A percentile compares a stretch with the other conserved stretches of the same genome.
Evolutionary conservation across 2,329 filamentous ascomycete species (phyloP).

Genomic region (Aspergillus carbonarius): DNA sequence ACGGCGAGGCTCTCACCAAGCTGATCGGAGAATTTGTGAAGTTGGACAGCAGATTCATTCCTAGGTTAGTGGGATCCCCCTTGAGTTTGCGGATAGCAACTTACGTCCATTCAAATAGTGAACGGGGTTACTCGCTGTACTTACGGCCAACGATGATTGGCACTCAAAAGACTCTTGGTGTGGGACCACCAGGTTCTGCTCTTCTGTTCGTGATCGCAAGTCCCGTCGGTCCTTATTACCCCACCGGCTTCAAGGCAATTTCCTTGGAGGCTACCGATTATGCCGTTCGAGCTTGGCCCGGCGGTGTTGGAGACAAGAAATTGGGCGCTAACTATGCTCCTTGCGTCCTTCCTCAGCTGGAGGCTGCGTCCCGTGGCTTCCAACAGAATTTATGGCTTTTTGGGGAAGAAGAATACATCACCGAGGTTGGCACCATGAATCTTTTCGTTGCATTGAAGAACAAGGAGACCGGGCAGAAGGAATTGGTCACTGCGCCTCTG

Average conservation of each 20-base stretch:
- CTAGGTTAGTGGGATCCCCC: conserved; percentile 53
- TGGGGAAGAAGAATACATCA: conserved; percentile 90
- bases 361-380: conserved; percentile 87
- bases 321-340: conserved; percentile 99
- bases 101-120: conserved; percentile 32
- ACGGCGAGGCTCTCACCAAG: conserved; percentile 69
- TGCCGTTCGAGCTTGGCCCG: conserved; percentile 95
- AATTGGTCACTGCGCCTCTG: conserved; percentile 90
- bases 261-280: conserved; percentile 95
- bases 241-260: conserved; percentile 96
- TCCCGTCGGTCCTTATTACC: conserved; percentile 96
- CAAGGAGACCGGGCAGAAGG: conserved; percentile 84
- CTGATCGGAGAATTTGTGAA: conserved; percentile 78
- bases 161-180: conserved; percentile 89
- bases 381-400: conserved; percentile 99
- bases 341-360: conserved; percentile 92
- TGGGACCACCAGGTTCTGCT: conserved; percentile 86
- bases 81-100: neutral
- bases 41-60: conserved; percentile 87
- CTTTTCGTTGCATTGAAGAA: conserved; percentile 85
- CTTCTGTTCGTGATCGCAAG: conserved; percentile 94
- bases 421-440: conserved; percentile 99
- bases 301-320: conserved; percentile 97
- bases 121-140: conserved; percentile 88
- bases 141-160: conserved; percentile 96